Percentiles rank a stretch among this genome's conserved stretches.
Conservation (phyloP, 148 eudicot species). For the Chenopodium suecicum region DNA sequence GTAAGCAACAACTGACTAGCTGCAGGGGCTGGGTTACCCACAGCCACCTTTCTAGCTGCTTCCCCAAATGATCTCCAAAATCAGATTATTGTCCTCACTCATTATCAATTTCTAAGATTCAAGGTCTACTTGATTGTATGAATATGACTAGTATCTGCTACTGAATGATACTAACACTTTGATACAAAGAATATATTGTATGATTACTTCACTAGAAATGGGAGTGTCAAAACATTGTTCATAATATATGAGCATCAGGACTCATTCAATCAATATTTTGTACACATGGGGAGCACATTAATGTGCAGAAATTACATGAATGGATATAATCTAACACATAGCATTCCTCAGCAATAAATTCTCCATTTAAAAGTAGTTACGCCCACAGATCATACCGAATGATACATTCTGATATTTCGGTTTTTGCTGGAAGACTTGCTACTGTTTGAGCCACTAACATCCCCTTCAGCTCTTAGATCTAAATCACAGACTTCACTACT, state of each 20-base stretch:
- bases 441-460: background rate
- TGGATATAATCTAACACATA: background rate
- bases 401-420: background rate
- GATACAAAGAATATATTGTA: background rate
- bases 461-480: constrained; percentile 14
- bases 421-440: background rate
- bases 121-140: background rate
- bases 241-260: background rate
- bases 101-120: background rate
- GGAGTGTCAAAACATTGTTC: background rate
- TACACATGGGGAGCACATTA: background rate
- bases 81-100: background rate
- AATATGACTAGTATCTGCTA: background rate
- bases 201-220: background rate
- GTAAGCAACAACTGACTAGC: background rate
- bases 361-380: background rate
- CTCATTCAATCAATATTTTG: background rate
- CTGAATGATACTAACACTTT: background rate
- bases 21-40: background rate
- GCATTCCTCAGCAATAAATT: background rate
- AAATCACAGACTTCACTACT: constrained; percentile 26
- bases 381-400: background rate
- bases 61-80: background rate
- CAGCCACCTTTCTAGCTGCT: background rate
- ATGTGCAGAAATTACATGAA: background rate